Percentiles rank a stretch among this genome's conserved stretches.
Conservation (phyloP, 805 yeast species). For the Schwanniomyces sp. region DNA sequence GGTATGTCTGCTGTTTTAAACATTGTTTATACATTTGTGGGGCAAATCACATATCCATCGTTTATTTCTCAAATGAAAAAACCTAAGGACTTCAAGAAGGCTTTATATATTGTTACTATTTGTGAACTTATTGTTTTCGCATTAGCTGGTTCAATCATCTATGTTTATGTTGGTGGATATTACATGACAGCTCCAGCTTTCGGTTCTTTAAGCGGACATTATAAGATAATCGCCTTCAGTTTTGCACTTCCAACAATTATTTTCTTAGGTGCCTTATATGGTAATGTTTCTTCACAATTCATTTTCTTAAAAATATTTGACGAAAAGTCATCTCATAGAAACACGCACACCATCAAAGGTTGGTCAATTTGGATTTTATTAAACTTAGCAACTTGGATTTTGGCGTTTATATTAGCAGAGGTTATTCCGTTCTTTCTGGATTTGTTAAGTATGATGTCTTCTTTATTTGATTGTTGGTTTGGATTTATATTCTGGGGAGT, state of each 20-base stretch:
- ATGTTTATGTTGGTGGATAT: slow-evolving; percentile 56
- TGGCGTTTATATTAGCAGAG: slow-evolving; percentile 60
- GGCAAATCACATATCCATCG: slow-evolving; percentile 63
- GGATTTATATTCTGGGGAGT: slow-evolving; percentile 66
- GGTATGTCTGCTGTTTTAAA: slow-evolving; percentile 59
- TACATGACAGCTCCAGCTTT: slow-evolving; percentile 61
- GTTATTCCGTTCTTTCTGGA: slow-evolving; percentile 66
- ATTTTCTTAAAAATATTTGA: slow-evolving; percentile 47
- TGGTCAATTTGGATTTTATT: slow-evolving; percentile 54
- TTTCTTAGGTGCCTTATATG: slow-evolving; percentile 55
- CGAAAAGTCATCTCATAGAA: slow-evolving; percentile 42
- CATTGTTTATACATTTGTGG: slow-evolving; percentile 63
- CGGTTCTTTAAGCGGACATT: slow-evolving; percentile 47
- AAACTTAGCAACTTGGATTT: slow-evolving; percentile 45
- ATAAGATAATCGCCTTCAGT: slow-evolving; percentile 57
- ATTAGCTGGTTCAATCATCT: slow-evolving; percentile 56
- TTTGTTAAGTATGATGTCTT: slow-evolving; percentile 56
- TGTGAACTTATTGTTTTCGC: slow-evolving; percentile 51
- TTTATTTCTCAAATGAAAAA: slow-evolving; percentile 59
- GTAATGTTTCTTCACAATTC: slow-evolving; percentile 55
- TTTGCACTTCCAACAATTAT: slow-evolving; percentile 60
- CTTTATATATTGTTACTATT: slow-evolving; percentile 49
- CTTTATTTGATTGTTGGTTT: slow-evolving; percentile 65
- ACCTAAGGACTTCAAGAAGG: slow-evolving; percentile 59
- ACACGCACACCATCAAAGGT: slow-evolving; percentile 48